Base-by-base conservation (phyloP, 768 basidiomycete species). In the Stropharia rugosoannulata region DNA sequence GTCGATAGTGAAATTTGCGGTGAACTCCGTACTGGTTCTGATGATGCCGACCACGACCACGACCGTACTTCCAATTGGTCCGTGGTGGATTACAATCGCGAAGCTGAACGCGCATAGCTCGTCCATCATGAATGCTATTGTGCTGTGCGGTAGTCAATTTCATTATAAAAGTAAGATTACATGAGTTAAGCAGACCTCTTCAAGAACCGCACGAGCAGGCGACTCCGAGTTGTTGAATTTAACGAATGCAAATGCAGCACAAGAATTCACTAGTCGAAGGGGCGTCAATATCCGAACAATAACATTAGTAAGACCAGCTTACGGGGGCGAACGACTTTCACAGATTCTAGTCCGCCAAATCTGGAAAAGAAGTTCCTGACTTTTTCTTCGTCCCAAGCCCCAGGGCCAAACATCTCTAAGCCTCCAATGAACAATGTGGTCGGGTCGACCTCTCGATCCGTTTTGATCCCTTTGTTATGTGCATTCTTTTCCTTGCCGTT, bases 221-320 rank as follows among this genome's bases (percentile, higher is more conserved):
- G 83, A 75, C 8, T 86, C 83, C 2, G 76, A 75, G 54, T 84
- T 81, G 57, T 81, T 75, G 65, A 86, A 93, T 65, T 80, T 87
- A 55, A 93, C 81, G 63, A 93, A 91, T 1, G 90, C 90, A 65
- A 90, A 93, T 2, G 83, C 89, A n/a, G 84, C 77, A 59, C 77
- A 79, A 43, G 82, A 82, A 59, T 81, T 83, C 35, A 72, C 89
- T 91, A 54, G 40, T 19, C n/a, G 19, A 19, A 22, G 29, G 27
- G 29, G 29, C 7, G 29, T 32, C 0, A 36, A 40, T 32, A 50
- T 37, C 40, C 6, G 1, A 4, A 32, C 29, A 32, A 32, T 4
- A 32, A 32, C 9, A 32, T 32, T 32, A 10, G 29, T 32, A 32
- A 4, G 29, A 4, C 29, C 29, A 35, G 66, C 82, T 63, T 62